These are phyloP conservation scores for Zasmidium citrigriseum DNA, from an alignment of 2,329 filamentous ascomycete species.

Conservation along the genomic window DNA sequence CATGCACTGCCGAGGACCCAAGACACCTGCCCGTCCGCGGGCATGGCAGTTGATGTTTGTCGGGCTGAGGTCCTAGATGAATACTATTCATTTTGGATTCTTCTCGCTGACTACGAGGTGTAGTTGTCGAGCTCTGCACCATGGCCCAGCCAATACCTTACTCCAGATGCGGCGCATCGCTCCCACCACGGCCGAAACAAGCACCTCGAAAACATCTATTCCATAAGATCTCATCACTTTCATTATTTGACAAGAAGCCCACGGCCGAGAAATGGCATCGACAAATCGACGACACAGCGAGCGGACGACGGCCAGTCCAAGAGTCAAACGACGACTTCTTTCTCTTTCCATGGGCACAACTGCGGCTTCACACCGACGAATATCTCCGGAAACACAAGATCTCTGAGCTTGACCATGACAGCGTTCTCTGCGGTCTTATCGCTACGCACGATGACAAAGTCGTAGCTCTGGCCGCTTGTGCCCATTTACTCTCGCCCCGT, in stretches of 20 bases:
- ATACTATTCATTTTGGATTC: background rate
- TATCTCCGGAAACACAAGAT: background rate
- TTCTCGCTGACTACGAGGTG: too few species aligned
- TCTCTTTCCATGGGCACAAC: constrained; percentile 2
- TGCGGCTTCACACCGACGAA: constrained; percentile 1
- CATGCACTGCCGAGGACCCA: background rate
- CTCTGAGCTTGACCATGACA: background rate
- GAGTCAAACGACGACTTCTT: background rate
- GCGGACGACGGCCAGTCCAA: background rate
- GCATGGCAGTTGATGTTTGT: too few species aligned
- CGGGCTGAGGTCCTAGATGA: background rate
- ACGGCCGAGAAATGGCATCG: background rate
- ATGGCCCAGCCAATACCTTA: too few species aligned
- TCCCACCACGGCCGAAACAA: background rate
- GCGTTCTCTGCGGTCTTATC: background rate
- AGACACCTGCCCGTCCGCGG: too few species aligned
- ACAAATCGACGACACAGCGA: background rate
- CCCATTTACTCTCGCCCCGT: background rate
- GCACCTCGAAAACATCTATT: background rate
- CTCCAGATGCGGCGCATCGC: background rate
- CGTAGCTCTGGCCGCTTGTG: constrained; percentile 5
- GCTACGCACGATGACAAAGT: background rate
- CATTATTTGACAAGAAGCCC: background rate
- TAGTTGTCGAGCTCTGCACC: too few species aligned
- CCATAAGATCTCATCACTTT: background rate